A percentile compares a stretch with the other conserved stretches of the same genome.
phyloP scores from a whole-genome alignment of 495 filamentous ascomycete genomes.

The Hypoxylon fuscum region DNA sequence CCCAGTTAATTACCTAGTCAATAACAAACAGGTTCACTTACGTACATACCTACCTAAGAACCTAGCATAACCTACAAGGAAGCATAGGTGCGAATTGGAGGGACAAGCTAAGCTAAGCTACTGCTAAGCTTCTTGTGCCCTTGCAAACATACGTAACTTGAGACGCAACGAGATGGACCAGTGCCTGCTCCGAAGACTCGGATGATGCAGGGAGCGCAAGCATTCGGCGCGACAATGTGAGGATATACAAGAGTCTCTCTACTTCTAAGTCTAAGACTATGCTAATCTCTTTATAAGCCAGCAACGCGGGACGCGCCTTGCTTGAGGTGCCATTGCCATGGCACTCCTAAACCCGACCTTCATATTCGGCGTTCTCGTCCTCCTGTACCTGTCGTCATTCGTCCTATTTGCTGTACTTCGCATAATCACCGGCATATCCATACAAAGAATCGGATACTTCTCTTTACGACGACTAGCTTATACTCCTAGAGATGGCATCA shows the following conservation, averaged over 20 bases:
- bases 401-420: slow-evolving; percentile 92
- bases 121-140: slow-evolving; percentile 2
- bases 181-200: slow-evolving; percentile 25
- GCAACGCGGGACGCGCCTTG: slow-evolving; percentile 41
- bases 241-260: slow-evolving; percentile 7
- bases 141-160: slow-evolving; percentile 1
- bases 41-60: slow-evolving; percentile 11
- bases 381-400: slow-evolving; percentile 91
- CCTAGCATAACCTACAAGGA: not conserved
- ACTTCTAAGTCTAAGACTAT: slow-evolving; percentile 5
- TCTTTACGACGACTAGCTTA: slow-evolving; percentile 90
- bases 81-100: slow-evolving; percentile 3
- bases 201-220: slow-evolving; percentile 40
- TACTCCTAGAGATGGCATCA: slow-evolving; percentile 83
- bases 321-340: slow-evolving; percentile 46
- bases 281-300: slow-evolving; percentile 31
- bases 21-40: slow-evolving; percentile 1
- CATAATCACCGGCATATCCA: slow-evolving; percentile 91
- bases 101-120: slow-evolving; percentile 33
- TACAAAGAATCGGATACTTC: slow-evolving; percentile 92
- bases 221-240: slow-evolving; percentile 34
- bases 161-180: slow-evolving; percentile 27
- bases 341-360: slow-evolving; percentile 74
- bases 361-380: slow-evolving; percentile 80
- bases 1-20: slow-evolving; percentile 21